Evolutionary conservation across 1,139 yeast genomes (phyloP).

Genomic region (Suhomyces chickasaworum): DNA sequence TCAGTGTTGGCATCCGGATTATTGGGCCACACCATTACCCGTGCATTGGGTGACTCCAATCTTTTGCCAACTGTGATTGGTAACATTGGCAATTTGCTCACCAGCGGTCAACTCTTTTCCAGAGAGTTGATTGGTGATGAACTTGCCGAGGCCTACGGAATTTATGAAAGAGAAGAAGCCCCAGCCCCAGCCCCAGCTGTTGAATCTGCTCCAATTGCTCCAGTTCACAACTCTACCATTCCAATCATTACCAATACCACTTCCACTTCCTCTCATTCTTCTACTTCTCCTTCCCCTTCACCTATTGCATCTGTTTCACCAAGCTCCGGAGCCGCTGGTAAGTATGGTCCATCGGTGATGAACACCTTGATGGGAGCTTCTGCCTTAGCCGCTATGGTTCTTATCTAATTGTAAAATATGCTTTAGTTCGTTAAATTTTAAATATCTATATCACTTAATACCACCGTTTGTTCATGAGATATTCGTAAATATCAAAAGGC

Average conservation of each 20-base stretch:
- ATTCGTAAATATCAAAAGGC: too few species aligned
- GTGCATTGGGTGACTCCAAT: constrained; percentile 30
- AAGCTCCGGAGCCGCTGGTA: constrained; percentile 4
- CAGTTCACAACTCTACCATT: not conserved
- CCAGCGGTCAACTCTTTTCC: constrained; percentile 16
- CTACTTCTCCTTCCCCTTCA: constrained; percentile 5
- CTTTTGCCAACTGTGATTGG: constrained; percentile 28
- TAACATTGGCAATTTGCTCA: constrained; percentile 25
- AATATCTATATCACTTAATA: not conserved
- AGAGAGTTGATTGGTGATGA: constrained; percentile 22
- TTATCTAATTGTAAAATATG: constrained; percentile 6
- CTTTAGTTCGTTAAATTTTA: constrained; percentile 5
- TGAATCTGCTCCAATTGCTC: not conserved
- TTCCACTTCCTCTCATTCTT: not conserved
- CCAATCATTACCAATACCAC: not conserved
- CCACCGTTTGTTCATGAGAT: not conserved
- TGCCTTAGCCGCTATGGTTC: constrained; percentile 9
- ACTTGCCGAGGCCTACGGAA: constrained; percentile 13
- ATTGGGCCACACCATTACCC: constrained; percentile 26
- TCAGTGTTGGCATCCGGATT: constrained; percentile 31
- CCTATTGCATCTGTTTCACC: constrained; percentile 3
- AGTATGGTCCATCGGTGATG: constrained; percentile 5
- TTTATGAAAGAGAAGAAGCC: not conserved
- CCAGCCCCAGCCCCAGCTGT: not conserved
- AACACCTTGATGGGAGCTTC: constrained; percentile 12